Percentiles rank a stretch among this genome's conserved stretches.
These are phyloP conservation scores for Aspergillus hortae DNA, from an alignment of 2,329 filamentous ascomycete genomes.

Conservation along the genomic window DNA sequence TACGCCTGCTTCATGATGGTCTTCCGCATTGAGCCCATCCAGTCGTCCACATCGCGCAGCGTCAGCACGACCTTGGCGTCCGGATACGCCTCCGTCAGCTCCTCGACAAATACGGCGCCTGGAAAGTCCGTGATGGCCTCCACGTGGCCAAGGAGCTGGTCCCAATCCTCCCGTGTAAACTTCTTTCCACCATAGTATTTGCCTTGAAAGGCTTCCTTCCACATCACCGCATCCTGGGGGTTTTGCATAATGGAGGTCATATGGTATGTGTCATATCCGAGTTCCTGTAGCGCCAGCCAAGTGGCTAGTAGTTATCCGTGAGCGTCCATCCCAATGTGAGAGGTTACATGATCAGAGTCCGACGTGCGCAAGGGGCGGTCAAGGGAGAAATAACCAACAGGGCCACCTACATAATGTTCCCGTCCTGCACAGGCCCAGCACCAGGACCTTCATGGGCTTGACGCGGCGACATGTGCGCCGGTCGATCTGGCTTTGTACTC, in stretches of 20 bases:
- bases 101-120: constrained; percentile 29
- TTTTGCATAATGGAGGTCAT: constrained; percentile 15
- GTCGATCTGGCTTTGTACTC: constrained; percentile 9
- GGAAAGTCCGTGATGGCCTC: constrained; percentile 27
- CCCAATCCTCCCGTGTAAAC: constrained; percentile 21
- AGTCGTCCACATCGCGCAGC: constrained; percentile 26
- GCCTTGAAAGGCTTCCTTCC: constrained; percentile 7
- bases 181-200: constrained; percentile 6
- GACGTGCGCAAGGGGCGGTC: not conserved
- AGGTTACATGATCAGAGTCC: not conserved
- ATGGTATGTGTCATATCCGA: constrained; percentile 24
- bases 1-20: constrained; percentile 15
- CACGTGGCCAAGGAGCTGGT: constrained; percentile 27
- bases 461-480: constrained; percentile 11
- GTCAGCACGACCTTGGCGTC: constrained; percentile 33
- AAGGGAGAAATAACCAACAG: too few species aligned
- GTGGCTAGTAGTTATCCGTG: constrained; percentile 5
- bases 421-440: constrained; percentile 18
- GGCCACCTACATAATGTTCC: constrained; percentile 17
- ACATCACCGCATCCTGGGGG: constrained; percentile 10
- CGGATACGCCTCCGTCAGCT: constrained; percentile 34
- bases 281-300: constrained; percentile 16
- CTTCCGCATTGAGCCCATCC: constrained; percentile 18
- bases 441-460: constrained; percentile 19
- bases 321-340: constrained; percentile 1